A percentile compares a stretch with the other conserved stretches of the same genome.
These are phyloP conservation scores for Magnolia kwangsiensis DNA, from an alignment of 164 flowering plant species.

Conservation along the genomic window DNA sequence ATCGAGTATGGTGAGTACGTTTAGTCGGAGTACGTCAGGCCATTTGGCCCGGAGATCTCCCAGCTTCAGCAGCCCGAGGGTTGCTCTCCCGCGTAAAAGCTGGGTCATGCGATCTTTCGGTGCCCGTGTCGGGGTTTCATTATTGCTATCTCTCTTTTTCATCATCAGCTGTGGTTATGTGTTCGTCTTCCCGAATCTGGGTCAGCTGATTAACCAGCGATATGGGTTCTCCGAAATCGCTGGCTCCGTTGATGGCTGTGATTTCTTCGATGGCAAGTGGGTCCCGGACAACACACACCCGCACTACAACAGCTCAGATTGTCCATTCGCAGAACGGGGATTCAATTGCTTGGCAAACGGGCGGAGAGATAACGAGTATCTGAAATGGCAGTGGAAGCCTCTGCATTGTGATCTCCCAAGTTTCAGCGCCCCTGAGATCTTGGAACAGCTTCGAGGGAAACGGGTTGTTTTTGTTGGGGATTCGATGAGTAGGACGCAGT, in stretches of 20 bases:
- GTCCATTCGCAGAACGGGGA: constrained; percentile 75
- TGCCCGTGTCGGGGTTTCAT: constrained; percentile 31
- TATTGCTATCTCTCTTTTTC: constrained; percentile 36
- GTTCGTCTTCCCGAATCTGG: constrained; percentile 47
- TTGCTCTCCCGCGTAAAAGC: constrained; percentile 21
- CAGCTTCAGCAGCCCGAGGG: constrained; percentile 51
- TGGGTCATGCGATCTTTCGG: constrained; percentile 33
- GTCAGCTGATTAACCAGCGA: constrained; percentile 30
- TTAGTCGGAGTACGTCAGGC: constrained; percentile 40
- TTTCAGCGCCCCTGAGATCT: constrained; percentile 35
- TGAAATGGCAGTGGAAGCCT: constrained; percentile 87
- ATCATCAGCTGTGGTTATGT: constrained; percentile 50
- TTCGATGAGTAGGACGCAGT: constrained; percentile 84
- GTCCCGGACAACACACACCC: constrained; percentile 61
- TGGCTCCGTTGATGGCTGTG: constrained; percentile 31
- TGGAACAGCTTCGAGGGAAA: constrained; percentile 58
- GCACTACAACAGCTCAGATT: constrained; percentile 61
- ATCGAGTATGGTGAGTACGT: constrained; percentile 34
- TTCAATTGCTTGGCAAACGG: constrained; percentile 84
- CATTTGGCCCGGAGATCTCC: constrained; percentile 19
- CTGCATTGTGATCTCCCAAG: constrained; percentile 62
- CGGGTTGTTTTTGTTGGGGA: constrained; percentile 85
- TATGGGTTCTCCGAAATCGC: constrained; percentile 15
- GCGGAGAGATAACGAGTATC: constrained; percentile 54
- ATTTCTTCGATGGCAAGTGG: constrained; percentile 81